Base-by-base conservation (phyloP, 2,329 filamentous ascomycete species). In the Elsinoe australis region DNA sequence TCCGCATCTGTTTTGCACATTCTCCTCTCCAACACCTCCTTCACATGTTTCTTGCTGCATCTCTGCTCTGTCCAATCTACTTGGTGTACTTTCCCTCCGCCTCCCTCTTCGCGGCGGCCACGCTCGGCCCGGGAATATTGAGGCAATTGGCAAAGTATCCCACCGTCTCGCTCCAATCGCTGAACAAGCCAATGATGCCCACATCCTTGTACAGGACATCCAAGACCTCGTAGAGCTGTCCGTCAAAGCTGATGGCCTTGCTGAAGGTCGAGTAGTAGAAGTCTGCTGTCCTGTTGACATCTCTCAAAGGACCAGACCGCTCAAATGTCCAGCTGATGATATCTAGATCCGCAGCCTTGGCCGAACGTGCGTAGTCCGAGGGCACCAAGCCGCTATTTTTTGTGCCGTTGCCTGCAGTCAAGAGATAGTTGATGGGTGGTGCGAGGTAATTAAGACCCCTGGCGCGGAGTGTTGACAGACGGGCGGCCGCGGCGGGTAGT, bases 91-190 rank as follows among this genome's bases (percentile, higher is more conserved):
- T 12, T 12, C 39, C 39, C 26, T 28, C 14, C 26, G 24, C 31
- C 39, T 44, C 39, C 9, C 39, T 28, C 22, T 26, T 31, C 39
- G 29, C 24, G 14, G 39, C 39, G 14, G 39, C 39, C 9, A 44
- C 39, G 4, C 21, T 28, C 17, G 39, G 39, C 4, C 39, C 39
- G n/a, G 39, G 39, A 21, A 44, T 44, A 5, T 44, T 32, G 6
- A 85, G 79, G 65, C 82, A 86, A 57, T 83, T 86, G 54, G 81
- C 82, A 63, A 83, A 86, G 55, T 82, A 85, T 0, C 80, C 83
- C 5, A 78, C 74, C 0, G 81, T 83, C 8, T 78, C 76, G 12
- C 76, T 75, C 83, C 82, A 86, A 61, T 86, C 83, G 3, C 75
- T 74, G 56, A 86, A 86, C 52, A 86, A 71, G 3, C 71, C 79